phyloP scores from a whole-genome alignment of 2,329 filamentous ascomycete genomes.

The Keithomyces neogunnii region DNA sequence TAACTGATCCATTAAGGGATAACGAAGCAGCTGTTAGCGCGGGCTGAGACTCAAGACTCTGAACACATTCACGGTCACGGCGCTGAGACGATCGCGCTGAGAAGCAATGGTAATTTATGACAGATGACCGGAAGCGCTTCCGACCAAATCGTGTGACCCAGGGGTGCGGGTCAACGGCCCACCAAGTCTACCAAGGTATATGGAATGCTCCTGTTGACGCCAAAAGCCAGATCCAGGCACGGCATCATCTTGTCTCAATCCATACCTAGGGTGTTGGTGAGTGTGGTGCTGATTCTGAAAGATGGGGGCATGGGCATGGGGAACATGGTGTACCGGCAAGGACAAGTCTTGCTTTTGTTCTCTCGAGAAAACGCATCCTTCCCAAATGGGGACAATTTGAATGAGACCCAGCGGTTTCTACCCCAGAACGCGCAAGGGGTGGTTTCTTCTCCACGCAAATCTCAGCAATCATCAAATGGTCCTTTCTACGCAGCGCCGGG shows the following conservation, averaged over 20 bases:
- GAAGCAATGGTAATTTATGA: background rate
- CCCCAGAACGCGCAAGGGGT: background rate
- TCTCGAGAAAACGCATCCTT: conserved; percentile 14
- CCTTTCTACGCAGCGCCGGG: background rate
- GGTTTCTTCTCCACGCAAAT: background rate
- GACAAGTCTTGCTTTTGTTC: conserved; percentile 10
- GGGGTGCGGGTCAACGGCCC: background rate
- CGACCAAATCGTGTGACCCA: background rate
- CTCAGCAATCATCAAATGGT: background rate
- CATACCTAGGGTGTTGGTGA: background rate
- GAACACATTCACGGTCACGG: background rate
- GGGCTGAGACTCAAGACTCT: background rate
- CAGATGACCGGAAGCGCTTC: background rate
- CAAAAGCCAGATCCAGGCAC: background rate
- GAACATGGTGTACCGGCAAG: background rate
- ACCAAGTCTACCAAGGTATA: too few relatives aligned
- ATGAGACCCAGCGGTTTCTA: background rate
- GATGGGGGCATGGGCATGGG: background rate
- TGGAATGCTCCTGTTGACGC: background rate
- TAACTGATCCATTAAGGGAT: too few relatives aligned
- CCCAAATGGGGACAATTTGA: conserved; percentile 3
- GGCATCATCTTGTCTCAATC: background rate
- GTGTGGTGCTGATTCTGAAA: background rate
- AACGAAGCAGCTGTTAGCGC: too few relatives aligned
- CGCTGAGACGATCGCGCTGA: background rate